Conservation (phyloP, 1,284 basidiomycete genomes). For the Wolfiporia cocos region DNA sequence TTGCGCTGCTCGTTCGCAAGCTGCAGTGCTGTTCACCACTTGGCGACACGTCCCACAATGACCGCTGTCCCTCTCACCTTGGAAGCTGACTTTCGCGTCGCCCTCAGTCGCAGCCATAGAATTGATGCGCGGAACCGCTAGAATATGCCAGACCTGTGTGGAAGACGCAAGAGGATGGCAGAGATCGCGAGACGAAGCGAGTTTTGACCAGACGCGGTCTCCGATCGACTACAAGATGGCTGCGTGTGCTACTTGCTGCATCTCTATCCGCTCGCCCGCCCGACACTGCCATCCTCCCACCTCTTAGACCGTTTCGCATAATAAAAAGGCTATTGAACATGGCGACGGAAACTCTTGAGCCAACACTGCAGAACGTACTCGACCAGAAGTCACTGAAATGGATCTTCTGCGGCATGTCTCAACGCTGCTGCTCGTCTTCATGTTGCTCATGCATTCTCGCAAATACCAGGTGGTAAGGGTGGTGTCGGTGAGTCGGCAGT, state of each 20-base stretch:
- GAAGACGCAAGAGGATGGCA: constrained; percentile 24
- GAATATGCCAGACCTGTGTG: constrained; percentile 12
- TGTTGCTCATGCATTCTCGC: constrained; percentile 6
- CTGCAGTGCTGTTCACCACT: constrained; percentile 55
- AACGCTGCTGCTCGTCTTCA: constrained; percentile 8
- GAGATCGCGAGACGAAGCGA: constrained; percentile 18
- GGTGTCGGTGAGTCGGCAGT: constrained; percentile 70
- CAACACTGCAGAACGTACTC: constrained; percentile 85
- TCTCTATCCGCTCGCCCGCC: no score
- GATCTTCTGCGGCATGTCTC: constrained; percentile 86
- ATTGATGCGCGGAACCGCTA: constrained; percentile 4
- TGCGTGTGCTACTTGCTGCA: no score
- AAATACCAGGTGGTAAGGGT: constrained; percentile 78
- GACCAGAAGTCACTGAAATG: constrained; percentile 89
- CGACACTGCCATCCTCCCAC: background rate
- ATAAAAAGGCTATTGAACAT: no score
- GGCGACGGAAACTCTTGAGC: constrained; percentile 55
- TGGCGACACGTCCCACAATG: background rate
- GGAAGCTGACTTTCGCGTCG: constrained; percentile 28
- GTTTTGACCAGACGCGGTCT: constrained; percentile 1
- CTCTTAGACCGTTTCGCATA: background rate
- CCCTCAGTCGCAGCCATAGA: constrained; percentile 23
- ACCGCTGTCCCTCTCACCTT: constrained; percentile 13
- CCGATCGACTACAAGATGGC: no score
- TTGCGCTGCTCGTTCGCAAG: constrained; percentile 86